A percentile compares a stretch with the other conserved stretches of the same genome.
Conservation (phyloP, 1,139 yeast species). For the Geotrichum restrictum region DNA sequence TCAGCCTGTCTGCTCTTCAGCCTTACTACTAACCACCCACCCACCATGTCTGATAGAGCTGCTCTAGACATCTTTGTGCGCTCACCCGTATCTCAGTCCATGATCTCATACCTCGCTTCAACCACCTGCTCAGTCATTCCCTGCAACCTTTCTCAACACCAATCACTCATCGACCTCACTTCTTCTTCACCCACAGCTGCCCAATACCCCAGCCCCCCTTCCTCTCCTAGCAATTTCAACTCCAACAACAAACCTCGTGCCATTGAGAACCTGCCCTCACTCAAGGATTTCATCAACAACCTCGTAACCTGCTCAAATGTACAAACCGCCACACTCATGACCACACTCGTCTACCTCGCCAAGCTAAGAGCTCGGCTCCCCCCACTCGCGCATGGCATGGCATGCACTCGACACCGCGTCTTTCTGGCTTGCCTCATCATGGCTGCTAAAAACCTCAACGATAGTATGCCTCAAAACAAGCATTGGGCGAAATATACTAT, state of each 20-base stretch:
- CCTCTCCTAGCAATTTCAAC: slow-evolving; percentile 1
- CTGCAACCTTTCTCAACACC: slow-evolving; percentile 40
- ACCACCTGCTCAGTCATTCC: slow-evolving; percentile 78
- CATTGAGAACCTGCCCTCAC: slow-evolving; percentile 37
- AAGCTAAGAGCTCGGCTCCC: slow-evolving; percentile 78
- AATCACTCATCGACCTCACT: too few species aligned
- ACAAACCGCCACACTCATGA: slow-evolving; percentile 92
- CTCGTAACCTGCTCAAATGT: slow-evolving; percentile 80
- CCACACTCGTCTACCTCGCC: slow-evolving; percentile 75
- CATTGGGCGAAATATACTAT: slow-evolving; percentile 93
- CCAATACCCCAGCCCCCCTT: slow-evolving; percentile 7
- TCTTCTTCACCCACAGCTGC: slow-evolving; percentile 19
- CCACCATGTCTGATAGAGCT: slow-evolving; percentile 29
- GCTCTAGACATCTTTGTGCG: slow-evolving; percentile 73
- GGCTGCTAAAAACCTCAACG: slow-evolving; percentile 87
- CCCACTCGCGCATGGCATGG: slow-evolving; percentile 85
- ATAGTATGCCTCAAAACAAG: slow-evolving; percentile 88
- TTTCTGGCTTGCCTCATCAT: slow-evolving; percentile 82
- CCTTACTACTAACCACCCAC: neutral
- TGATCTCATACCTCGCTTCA: slow-evolving; percentile 76
- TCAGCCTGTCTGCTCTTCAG: neutral
- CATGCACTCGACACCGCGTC: slow-evolving; percentile 88
- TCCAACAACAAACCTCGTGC: neutral
- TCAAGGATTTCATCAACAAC: slow-evolving; percentile 66
- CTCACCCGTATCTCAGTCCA: slow-evolving; percentile 70